These are phyloP conservation scores for Yarrowia divulgata DNA, from an alignment of 805 yeast species.

Conservation along the genomic window DNA sequence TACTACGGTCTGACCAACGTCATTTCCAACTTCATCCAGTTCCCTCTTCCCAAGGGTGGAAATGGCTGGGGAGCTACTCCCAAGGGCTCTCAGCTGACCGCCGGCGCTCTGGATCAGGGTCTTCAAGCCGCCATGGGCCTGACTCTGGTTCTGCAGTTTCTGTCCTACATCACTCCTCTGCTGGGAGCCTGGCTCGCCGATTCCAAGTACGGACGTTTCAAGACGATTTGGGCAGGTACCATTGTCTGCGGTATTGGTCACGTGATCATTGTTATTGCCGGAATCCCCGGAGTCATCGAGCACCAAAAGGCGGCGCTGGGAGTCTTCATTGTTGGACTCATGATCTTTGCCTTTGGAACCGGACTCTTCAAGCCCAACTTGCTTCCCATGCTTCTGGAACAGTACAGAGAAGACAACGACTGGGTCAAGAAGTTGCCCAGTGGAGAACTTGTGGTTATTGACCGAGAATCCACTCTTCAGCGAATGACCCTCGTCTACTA, in stretches of 20 bases:
- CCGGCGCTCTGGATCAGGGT: constrained; percentile 14
- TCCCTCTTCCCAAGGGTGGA: constrained; percentile 6
- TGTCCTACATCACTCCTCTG: constrained; percentile 2
- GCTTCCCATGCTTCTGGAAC: constrained; percentile 6
- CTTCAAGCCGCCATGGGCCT: constrained; percentile 13
- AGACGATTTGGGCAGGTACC: constrained; percentile 5
- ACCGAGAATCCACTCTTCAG: constrained; percentile 1
- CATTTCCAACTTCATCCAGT: constrained; percentile 15
- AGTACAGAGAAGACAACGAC: constrained; percentile 15
- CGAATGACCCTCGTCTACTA: constrained; percentile 12
- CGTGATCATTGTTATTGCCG: constrained; percentile 1
- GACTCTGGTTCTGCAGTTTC: neutral
- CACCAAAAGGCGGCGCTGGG: constrained; percentile 10
- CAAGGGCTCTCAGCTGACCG: neutral
- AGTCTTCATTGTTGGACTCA: neutral
- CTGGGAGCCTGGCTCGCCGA: constrained; percentile 4
- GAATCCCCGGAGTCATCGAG: constrained; percentile 3
- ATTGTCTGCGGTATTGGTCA: neutral
- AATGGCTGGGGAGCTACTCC: constrained; percentile 19
- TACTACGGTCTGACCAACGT: constrained; percentile 10
- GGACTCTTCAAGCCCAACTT: constrained; percentile 15
- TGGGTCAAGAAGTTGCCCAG: constrained; percentile 15
- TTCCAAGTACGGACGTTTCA: neutral
- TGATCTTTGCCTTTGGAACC: constrained; percentile 4
- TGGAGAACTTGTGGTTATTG: constrained; percentile 1